phyloP scores from a whole-genome alignment of 306 rosid genomes.

The Quercus gilva region DNA sequence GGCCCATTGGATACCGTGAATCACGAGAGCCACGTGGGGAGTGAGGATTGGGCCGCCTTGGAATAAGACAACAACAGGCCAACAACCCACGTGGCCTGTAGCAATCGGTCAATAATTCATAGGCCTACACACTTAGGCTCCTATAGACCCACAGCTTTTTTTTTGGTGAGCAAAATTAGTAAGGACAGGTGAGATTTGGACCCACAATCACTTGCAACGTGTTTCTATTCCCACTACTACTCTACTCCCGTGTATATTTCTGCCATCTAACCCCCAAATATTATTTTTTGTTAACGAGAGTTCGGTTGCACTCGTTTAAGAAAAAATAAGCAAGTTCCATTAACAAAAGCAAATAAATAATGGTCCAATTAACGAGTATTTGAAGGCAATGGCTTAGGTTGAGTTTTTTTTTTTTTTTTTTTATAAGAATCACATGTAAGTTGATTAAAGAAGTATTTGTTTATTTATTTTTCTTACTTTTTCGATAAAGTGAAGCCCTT shows the following conservation, averaged over 20 bases:
- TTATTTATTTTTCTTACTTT: too few species aligned
- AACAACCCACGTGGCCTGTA: constrained; percentile 82
- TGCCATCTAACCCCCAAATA: background rate
- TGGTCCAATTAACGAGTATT: too few species aligned
- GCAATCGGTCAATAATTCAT: constrained; percentile 35
- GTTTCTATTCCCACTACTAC: background rate
- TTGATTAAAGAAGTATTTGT: too few species aligned
- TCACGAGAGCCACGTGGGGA: constrained; percentile 11
- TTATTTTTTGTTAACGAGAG: too few species aligned
- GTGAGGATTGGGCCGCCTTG: background rate
- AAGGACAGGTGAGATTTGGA: background rate
- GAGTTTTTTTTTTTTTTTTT: too few species aligned
- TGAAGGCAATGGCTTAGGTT: too few species aligned
- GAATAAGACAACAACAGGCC: constrained; percentile 54
- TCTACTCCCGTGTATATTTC: background rate
- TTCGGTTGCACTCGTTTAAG: too few species aligned
- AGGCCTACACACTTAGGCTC: background rate
- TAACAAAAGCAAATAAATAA: too few species aligned
- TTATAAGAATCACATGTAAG: too few species aligned
- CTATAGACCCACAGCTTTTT: background rate
- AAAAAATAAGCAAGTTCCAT: too few species aligned
- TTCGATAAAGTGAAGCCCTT: rapidly evolving
- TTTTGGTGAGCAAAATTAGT: background rate
- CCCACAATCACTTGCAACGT: background rate
- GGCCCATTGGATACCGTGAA: background rate